These are phyloP conservation scores for Aphanomyces stellatus DNA, from an alignment of 352 stramenopile genomes.

Conservation along the genomic window DNA sequence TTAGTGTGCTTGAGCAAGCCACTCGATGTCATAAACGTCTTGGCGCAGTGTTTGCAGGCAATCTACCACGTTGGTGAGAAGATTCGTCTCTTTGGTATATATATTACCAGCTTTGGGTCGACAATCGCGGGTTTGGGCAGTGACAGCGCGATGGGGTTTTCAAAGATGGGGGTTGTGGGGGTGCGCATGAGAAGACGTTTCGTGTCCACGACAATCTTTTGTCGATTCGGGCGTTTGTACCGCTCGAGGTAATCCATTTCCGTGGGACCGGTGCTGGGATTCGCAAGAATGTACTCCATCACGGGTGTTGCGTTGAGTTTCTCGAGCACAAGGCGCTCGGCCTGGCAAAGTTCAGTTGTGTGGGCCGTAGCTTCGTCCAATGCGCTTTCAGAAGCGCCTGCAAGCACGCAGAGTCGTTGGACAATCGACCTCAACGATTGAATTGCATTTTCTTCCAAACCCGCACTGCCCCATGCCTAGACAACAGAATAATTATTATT, in stretches of 20 bases:
- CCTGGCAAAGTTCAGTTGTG: background rate
- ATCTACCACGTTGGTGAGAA: too few relatives aligned
- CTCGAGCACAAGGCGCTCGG: background rate
- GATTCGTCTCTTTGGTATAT: too few relatives aligned
- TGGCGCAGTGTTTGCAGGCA: slow-evolving; percentile 20
- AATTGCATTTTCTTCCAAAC: slow-evolving; percentile 1
- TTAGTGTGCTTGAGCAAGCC: slow-evolving; percentile 20
- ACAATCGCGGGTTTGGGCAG: background rate
- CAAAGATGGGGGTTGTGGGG: background rate
- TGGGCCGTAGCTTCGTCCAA: background rate
- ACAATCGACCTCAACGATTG: background rate
- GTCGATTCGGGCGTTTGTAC: background rate
- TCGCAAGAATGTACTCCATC: slow-evolving; percentile 14
- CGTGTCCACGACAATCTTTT: background rate
- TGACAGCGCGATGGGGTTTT: background rate
- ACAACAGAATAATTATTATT: too few relatives aligned
- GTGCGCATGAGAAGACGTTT: background rate
- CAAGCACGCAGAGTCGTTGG: background rate
- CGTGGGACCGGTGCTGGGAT: background rate
- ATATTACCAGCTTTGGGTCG: background rate
- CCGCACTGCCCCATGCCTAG: slow-evolving; percentile 12
- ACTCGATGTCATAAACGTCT: slow-evolving; percentile 20
- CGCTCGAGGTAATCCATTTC: background rate
- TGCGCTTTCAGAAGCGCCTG: background rate
- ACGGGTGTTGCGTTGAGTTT: slow-evolving; percentile 4